Conservation (phyloP, 768 basidiomycete species). For the Podaxis mareebaensis region DNA sequence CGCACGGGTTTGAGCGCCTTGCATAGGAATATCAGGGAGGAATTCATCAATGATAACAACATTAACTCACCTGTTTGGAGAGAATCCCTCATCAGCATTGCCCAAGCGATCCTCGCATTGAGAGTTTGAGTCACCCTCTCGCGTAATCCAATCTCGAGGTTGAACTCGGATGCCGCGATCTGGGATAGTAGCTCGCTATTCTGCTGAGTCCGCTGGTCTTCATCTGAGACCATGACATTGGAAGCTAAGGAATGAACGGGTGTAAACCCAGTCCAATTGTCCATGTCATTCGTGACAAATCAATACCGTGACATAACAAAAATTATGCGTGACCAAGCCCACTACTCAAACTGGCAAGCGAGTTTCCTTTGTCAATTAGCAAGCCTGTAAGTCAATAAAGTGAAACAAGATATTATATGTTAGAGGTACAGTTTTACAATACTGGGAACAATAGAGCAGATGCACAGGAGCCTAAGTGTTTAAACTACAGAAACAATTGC, state of each 20-base stretch:
- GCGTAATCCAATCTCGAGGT: constrained; percentile 48
- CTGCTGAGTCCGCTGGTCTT: background rate
- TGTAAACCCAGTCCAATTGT: background rate
- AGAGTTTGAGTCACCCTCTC: constrained; percentile 40
- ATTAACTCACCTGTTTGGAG: constrained; percentile 30
- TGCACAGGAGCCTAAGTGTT: background rate
- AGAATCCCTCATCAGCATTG: constrained; percentile 39
- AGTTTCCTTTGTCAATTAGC: background rate
- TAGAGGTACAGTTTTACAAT: background rate
- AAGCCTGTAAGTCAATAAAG: no score
- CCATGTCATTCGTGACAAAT: background rate
- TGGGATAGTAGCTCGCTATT: constrained; percentile 17
- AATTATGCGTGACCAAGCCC: background rate
- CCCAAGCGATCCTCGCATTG: constrained; percentile 51
- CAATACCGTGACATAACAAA: background rate
- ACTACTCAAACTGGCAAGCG: background rate
- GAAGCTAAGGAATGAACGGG: background rate
- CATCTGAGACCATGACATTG: constrained; percentile 10
- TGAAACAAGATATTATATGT: no score
- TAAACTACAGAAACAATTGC: background rate
- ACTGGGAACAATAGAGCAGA: background rate
- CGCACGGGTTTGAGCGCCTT: constrained; percentile 13
- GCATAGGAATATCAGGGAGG: background rate
- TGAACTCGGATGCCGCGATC: constrained; percentile 38
- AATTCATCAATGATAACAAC: background rate